Conservation (phyloP, 148 eudicot genomes). For the Rhododendron ferrugineum region DNA sequence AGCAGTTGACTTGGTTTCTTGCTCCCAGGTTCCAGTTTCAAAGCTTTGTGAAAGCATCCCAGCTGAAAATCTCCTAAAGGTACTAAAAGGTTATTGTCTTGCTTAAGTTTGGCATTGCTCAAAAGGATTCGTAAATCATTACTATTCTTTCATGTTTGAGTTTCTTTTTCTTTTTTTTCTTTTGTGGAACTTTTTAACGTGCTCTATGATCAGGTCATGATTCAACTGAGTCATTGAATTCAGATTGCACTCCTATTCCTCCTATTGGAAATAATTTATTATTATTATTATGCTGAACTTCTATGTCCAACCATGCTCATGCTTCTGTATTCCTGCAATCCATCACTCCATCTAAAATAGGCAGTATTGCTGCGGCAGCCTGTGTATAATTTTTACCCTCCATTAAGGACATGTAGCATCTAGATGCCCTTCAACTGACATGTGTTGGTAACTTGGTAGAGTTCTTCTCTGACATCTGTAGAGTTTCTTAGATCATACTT, state of each 20-base stretch:
- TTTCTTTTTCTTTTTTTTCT: neutral
- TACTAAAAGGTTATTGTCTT: slow-evolving; percentile 18
- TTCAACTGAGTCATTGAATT: neutral
- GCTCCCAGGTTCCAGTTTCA: slow-evolving; percentile 37
- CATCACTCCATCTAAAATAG: neutral
- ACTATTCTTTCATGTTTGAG: neutral
- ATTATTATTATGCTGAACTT: neutral
- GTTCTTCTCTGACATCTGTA: neutral
- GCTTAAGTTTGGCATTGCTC: neutral
- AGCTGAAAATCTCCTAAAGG: slow-evolving; percentile 97
- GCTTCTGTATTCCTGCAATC: neutral
- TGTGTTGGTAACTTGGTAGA: neutral
- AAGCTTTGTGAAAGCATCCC: slow-evolving; percentile 28
- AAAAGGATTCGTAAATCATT: neutral
- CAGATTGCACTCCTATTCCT: neutral
- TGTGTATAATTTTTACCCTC: neutral
- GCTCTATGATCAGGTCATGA: neutral
- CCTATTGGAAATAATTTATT: neutral
- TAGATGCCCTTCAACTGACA: neutral
- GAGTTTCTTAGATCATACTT: neutral
- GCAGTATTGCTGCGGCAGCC: neutral
- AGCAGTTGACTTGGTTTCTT: slow-evolving; percentile 18
- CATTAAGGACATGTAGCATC: neutral
- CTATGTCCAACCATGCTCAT: neutral
- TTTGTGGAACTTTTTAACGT: neutral